phyloP scores from a whole-genome alignment of 2,329 filamentous ascomycete species.

The Paraphoma chrysanthemicola region DNA sequence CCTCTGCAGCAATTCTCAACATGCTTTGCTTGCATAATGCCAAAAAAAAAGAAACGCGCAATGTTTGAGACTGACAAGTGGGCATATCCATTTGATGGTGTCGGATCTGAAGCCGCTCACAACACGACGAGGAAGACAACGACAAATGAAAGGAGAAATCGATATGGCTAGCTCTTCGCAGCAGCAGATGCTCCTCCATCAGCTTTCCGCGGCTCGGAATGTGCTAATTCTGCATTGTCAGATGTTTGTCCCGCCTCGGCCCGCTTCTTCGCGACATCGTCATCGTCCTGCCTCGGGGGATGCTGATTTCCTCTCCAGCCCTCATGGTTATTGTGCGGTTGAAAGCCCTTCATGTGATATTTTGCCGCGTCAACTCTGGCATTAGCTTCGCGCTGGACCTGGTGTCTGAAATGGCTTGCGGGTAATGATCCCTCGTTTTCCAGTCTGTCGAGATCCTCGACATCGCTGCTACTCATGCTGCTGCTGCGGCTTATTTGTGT shows the following conservation, averaged over 20 bases:
- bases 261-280: constrained; percentile 9
- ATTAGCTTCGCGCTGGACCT: constrained; percentile 32
- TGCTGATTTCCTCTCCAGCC: constrained; percentile 31
- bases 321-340: constrained; percentile 28
- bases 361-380: constrained; percentile 33
- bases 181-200: neutral
- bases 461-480: constrained; percentile 62
- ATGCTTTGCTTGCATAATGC: neutral
- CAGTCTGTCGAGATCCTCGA: constrained; percentile 61
- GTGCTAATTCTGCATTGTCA: constrained; percentile 1
- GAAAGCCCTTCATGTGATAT: constrained; percentile 32
- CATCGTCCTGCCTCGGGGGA: constrained; percentile 21
- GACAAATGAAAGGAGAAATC: neutral
- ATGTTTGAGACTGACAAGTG: too few species aligned
- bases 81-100: too few species aligned
- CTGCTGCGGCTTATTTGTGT: constrained; percentile 58
- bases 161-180: neutral
- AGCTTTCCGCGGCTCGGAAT: neutral
- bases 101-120: too few species aligned
- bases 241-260: constrained; percentile 7
- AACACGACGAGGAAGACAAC: neutral
- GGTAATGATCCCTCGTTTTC: constrained; percentile 30
- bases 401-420: constrained; percentile 36
- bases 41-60: neutral
- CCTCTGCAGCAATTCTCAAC: neutral